Percentiles rank a stretch among this genome's conserved stretches.
These are phyloP conservation scores for Aschersonia sp. DNA, from an alignment of 2,329 filamentous ascomycete species.

Conservation along the genomic window DNA sequence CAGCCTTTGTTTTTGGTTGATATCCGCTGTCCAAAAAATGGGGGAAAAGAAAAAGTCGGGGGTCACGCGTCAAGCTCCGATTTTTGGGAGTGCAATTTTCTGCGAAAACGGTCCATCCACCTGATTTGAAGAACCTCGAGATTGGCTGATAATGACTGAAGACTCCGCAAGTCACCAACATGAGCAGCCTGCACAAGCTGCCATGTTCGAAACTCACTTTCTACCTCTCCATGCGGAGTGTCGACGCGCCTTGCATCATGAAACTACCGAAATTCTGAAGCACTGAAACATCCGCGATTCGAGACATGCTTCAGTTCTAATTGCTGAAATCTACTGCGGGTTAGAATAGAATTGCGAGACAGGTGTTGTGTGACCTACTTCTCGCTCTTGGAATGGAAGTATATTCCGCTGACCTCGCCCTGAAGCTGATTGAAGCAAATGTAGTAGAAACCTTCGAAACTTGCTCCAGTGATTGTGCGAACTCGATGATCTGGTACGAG, in stretches of 20 bases:
- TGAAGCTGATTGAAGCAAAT: constrained; percentile 93
- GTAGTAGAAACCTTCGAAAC: constrained; percentile 98
- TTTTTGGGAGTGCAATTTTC: no score
- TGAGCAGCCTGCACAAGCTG: no score
- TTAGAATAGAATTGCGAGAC: not conserved
- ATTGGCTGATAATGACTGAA: not conserved
- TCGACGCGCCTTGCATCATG: not conserved
- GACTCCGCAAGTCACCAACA: not conserved
- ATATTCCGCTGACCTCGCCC: constrained; percentile 81
- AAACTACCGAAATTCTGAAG: constrained; percentile 58
- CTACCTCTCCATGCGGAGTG: not conserved
- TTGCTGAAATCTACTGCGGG: constrained; percentile 61
- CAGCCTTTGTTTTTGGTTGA: not conserved
- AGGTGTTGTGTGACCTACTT: constrained; percentile 46
- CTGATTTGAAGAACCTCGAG: no score
- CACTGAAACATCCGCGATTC: constrained; percentile 68
- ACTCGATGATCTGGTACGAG: constrained; percentile 90
- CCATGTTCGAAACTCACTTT: constrained; percentile 4
- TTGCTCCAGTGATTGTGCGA: constrained; percentile 79
- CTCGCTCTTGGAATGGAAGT: constrained; percentile 96
- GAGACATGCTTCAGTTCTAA: constrained; percentile 80
- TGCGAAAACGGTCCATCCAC: no score
- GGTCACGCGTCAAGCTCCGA: no score
- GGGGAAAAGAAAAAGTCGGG: no score
- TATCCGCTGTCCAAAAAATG: not conserved